Evolutionary conservation across 352 stramenopile species (phyloP).

Genomic region (Blastocystis sp.): DNA sequence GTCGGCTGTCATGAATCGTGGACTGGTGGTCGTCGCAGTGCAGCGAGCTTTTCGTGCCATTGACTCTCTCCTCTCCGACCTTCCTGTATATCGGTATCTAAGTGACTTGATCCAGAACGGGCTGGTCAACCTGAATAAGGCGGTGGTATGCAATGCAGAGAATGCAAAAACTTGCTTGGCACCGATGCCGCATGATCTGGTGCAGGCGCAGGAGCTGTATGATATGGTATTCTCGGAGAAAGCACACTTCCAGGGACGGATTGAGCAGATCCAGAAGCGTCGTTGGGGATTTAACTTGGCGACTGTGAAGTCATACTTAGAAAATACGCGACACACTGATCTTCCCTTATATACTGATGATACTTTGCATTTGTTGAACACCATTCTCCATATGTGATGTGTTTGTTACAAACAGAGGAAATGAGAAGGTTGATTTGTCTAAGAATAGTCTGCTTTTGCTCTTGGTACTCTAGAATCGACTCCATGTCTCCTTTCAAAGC

Average conservation of each 20-base stretch:
- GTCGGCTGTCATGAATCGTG: background rate
- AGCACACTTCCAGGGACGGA: background rate
- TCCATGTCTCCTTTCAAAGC: background rate
- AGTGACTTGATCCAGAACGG: background rate
- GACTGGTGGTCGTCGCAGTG: background rate
- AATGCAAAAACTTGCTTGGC: background rate
- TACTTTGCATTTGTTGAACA: background rate
- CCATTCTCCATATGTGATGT: background rate
- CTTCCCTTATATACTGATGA: background rate
- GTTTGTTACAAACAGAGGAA: constrained; percentile 40
- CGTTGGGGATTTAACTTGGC: background rate
- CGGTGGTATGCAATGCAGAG: background rate
- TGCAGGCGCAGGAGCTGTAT: background rate
- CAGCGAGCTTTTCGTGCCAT: background rate
- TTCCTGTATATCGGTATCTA: background rate
- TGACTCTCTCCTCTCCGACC: background rate
- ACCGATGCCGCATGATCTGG: background rate
- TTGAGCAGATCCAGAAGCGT: background rate
- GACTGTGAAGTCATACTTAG: background rate
- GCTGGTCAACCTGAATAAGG: background rate
- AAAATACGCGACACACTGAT: background rate
- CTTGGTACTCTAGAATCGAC: background rate
- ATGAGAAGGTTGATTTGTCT: background rate
- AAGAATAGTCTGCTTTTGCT: background rate
- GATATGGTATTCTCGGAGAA: constrained; percentile 24